phyloP scores from a whole-genome alignment of 2,329 filamentous ascomycete genomes.

The Sarocladium oryzae region DNA sequence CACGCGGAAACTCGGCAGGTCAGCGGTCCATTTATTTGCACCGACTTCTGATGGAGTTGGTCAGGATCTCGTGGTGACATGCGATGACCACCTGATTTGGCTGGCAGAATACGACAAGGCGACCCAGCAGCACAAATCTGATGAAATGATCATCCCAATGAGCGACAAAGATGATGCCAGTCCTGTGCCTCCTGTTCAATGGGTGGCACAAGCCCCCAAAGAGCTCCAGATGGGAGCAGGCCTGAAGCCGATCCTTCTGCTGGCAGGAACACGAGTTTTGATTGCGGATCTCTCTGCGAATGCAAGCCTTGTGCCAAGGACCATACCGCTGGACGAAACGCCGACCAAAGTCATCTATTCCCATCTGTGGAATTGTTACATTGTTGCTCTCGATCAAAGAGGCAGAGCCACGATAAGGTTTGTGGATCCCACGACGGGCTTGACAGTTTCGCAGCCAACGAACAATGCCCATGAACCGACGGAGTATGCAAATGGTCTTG shows the following conservation, averaged over 20 bases:
- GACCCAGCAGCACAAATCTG: conserved; percentile 25
- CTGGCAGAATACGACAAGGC: conserved; percentile 30
- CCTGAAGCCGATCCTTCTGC: conserved; percentile 29
- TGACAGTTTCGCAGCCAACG: conserved; percentile 40
- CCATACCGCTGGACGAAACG: conserved; percentile 39
- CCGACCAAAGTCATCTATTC: conserved; percentile 51
- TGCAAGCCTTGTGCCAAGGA: conserved; percentile 41
- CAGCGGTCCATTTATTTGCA: conserved; percentile 29
- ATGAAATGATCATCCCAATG: background rate
- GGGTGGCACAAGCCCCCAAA: conserved; percentile 21
- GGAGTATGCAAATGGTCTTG: conserved; percentile 21
- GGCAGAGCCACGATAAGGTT: conserved; percentile 46
- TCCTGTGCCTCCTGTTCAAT: conserved; percentile 41
- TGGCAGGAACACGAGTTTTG: conserved; percentile 43
- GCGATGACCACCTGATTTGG: conserved; percentile 40
- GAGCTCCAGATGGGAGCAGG: background rate
- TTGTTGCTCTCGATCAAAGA: conserved; percentile 41
- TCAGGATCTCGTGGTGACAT: conserved; percentile 36
- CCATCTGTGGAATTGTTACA: conserved; percentile 41
- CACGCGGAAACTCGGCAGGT: conserved; percentile 27
- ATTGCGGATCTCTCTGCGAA: conserved; percentile 44
- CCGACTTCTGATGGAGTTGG: conserved; percentile 15
- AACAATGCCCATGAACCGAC: conserved; percentile 34
- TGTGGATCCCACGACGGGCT: conserved; percentile 48
- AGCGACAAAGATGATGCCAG: conserved; percentile 33